Base-by-base conservation (phyloP, 306 rosid genomes). In the Parietaria judaica region DNA sequence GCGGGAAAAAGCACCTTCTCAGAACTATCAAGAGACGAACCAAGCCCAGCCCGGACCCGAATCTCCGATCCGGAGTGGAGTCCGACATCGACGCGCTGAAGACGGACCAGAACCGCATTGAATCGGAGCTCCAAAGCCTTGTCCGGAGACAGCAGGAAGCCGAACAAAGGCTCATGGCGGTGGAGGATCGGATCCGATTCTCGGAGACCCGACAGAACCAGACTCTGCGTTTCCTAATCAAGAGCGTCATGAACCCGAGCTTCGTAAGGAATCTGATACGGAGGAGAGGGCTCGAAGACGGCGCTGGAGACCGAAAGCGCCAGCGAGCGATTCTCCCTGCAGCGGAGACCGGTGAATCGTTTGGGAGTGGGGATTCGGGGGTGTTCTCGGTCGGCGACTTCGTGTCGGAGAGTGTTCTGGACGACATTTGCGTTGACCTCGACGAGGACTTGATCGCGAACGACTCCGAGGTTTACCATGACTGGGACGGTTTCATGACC, bases 1-100 rank as follows among this genome's bases (percentile, higher is more conserved):
- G 88, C 66, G 99, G 99, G 74, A 86, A 86, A 82, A 86, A 67
- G 73, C 94, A 88, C 67, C 74, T 92, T 80, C 78, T 92, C 58
- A 92, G 88, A 79, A 88, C 61, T 74, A 88, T 92, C 45, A 88
- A 87, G 71, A 84, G 96, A 66, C 88, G 86, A 62, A 76, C 77
- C 48, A 81, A 76, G 64, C 64, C 66, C 59, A 65, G 67, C 50
- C 41, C 67, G 43, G 65, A 23, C 31, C 31, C 60, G 65, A 79
- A 83, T 23, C 31, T 23, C 31, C 31, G 31, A 45, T 72, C 75
- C 14, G 58, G 73, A 12, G 10, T 80, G 36, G 92, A 88, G 60
- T 61, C 61, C 38, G 88, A 92, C 47, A 69, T 88, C 10, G 90
- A 86, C 70, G 66, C 68, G 57, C 78, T 92, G 60, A 84, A 63